Conservation (phyloP, 371 early-diverging fungal species). For the Batrachochytrium dendrobatidis region DNA sequence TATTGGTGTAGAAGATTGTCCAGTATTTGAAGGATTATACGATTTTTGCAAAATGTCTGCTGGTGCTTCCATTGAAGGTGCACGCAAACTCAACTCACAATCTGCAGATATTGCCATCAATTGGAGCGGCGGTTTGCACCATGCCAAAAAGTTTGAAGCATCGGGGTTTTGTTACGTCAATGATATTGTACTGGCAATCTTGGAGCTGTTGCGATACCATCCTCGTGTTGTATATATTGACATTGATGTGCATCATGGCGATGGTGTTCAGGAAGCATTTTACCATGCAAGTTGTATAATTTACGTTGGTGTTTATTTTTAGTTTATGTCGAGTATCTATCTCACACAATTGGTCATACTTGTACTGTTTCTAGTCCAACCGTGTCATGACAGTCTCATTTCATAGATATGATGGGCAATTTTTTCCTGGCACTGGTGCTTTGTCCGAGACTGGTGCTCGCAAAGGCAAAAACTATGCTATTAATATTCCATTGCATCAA, state of each 20-base stretch:
- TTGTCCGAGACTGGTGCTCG: constrained; percentile 55
- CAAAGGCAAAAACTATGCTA: constrained; percentile 52
- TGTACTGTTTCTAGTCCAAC: constrained; percentile 52
- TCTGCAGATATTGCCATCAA: constrained; percentile 67
- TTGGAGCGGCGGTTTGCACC: constrained; percentile 88
- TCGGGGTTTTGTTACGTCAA: constrained; percentile 92
- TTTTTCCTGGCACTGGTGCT: constrained; percentile 74
- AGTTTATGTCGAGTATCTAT: too few relatives aligned
- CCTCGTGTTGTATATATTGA: constrained; percentile 81
- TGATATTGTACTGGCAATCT: constrained; percentile 84
- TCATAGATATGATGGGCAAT: constrained; percentile 71
- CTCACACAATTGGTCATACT: too few relatives aligned
- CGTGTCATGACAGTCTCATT: constrained; percentile 81
- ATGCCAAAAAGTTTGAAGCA: constrained; percentile 69
- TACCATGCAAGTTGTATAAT: constrained; percentile 17
- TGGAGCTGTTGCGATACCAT: constrained; percentile 57
- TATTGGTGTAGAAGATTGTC: constrained; percentile 91
- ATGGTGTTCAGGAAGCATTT: constrained; percentile 88
- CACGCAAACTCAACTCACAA: constrained; percentile 49
- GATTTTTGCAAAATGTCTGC: constrained; percentile 86
- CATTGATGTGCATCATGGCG: constrained; percentile 92
- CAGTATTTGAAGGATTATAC: constrained; percentile 93
- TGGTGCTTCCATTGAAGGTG: constrained; percentile 71
- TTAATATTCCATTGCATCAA: constrained; percentile 76
- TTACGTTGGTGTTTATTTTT: neutral